Evolutionary conservation across 1,139 yeast genomes (phyloP).

Genomic region (Arxiozyma telluris): DNA sequence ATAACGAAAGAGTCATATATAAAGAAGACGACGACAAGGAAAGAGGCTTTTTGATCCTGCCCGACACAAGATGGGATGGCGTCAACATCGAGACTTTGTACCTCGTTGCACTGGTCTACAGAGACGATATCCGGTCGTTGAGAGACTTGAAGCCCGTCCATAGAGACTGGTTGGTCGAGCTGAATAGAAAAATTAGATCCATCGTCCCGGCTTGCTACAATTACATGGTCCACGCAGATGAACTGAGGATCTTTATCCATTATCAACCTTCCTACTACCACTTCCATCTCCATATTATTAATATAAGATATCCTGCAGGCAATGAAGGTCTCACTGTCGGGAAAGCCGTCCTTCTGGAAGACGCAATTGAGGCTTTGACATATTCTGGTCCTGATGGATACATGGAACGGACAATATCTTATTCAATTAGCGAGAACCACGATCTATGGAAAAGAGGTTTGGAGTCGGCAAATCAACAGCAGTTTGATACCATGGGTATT

Average conservation of each 20-base stretch:
- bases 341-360: conserved; percentile 74
- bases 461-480: conserved; percentile 15
- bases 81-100: conserved; percentile 42
- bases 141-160: conserved; percentile 35
- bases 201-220: conserved; percentile 44
- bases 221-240: conserved; percentile 29
- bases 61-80: conserved; percentile 94
- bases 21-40: conserved; percentile 37
- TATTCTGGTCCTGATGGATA: conserved; percentile 45
- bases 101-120: background rate
- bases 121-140: background rate
- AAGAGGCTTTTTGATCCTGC: conserved; percentile 54
- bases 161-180: conserved; percentile 42
- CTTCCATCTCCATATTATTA: conserved; percentile 87
- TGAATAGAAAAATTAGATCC: conserved; percentile 39
- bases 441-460: conserved; percentile 51
- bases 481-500: conserved; percentile 5
- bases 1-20: conserved; percentile 58
- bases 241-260: conserved; percentile 68
- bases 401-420: conserved; percentile 42
- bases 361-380: conserved; percentile 62
- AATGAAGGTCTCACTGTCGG: conserved; percentile 71
- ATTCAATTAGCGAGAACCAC: conserved; percentile 65
- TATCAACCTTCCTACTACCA: conserved; percentile 96
- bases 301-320: conserved; percentile 55